Evolutionary conservation across 2,329 filamentous ascomycete species (phyloP).

Genomic region (Dactylellina sp.): DNA sequence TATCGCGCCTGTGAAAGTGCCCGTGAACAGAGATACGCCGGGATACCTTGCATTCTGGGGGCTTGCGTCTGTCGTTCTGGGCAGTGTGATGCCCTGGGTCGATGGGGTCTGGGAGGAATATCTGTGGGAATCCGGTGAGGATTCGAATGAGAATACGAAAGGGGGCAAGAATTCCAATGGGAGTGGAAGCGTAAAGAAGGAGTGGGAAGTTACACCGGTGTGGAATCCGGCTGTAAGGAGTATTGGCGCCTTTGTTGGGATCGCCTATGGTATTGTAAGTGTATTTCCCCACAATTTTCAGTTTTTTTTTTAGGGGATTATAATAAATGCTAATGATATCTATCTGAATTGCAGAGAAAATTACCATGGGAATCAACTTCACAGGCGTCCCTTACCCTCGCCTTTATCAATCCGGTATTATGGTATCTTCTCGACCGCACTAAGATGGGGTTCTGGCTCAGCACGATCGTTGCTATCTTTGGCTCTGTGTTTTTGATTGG

Average conservation of each 20-base stretch:
- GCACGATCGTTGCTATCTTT: constrained; percentile 76
- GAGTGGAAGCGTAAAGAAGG: constrained; percentile 61
- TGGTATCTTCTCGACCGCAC: constrained; percentile 98
- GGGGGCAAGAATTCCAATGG: constrained; percentile 33
- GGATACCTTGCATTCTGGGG: constrained; percentile 85
- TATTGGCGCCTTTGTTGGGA: constrained; percentile 77
- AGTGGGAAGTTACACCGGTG: constrained; percentile 67
- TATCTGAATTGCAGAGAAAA: constrained; percentile 72
- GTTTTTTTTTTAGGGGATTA: background rate
- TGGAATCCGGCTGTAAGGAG: constrained; percentile 80
- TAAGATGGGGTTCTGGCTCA: constrained; percentile 83
- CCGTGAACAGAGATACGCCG: constrained; percentile 67
- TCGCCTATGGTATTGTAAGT: constrained; percentile 85
- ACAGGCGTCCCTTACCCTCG: constrained; percentile 90
- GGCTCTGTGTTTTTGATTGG: constrained; percentile 80
- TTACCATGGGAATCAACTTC: constrained; percentile 93
- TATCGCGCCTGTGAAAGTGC: constrained; percentile 73
- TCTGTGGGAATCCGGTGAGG: constrained; percentile 64
- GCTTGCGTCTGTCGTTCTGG: constrained; percentile 78
- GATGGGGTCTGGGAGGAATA: constrained; percentile 78
- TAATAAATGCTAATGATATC: constrained; percentile 18
- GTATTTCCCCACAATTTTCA: constrained; percentile 18
- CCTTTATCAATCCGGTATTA: constrained; percentile 88
- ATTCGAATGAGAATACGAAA: constrained; percentile 58
- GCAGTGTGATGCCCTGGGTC: constrained; percentile 83